Percentiles rank a stretch among this genome's conserved stretches.
These are phyloP conservation scores for Mycena albidolilacea DNA, from an alignment of 768 basidiomycete genomes.

Conservation along the genomic window DNA sequence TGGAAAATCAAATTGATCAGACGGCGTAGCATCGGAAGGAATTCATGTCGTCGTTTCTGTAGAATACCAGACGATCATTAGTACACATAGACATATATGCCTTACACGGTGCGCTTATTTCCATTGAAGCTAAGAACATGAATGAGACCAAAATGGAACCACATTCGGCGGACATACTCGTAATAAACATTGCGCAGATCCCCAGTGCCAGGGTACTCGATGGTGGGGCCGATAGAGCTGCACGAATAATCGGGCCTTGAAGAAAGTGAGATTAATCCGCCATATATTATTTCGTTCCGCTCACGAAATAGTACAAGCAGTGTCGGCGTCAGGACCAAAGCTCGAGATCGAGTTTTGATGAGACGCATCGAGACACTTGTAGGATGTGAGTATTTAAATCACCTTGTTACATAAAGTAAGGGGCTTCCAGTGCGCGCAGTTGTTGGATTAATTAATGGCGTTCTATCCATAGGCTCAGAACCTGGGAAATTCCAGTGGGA, in stretches of 20 bases:
- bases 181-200: not conserved
- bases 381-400: not conserved
- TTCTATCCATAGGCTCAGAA: not conserved
- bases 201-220: not conserved
- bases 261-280: not conserved
- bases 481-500: too few relatives aligned
- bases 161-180: not conserved
- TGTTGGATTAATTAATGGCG: not conserved
- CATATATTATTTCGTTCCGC: not conserved
- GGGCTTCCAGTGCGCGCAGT: not conserved
- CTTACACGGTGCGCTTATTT: not conserved
- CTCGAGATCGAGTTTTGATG: not conserved
- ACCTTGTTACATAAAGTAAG: not conserved
- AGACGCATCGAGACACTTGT: not conserved
- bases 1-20: not conserved
- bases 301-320: not conserved
- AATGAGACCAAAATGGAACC: not conserved
- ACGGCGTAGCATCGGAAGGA: not conserved
- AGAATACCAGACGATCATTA: not conserved
- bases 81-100: not conserved
- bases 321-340: not conserved
- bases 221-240: not conserved
- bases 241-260: not conserved
- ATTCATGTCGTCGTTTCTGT: not conserved
- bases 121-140: not conserved